A percentile compares a stretch with the other conserved stretches of the same genome.
These are phyloP conservation scores for Chlamydomonas eustigma DNA, from an alignment of 139 green algal species.

Conservation along the genomic window DNA sequence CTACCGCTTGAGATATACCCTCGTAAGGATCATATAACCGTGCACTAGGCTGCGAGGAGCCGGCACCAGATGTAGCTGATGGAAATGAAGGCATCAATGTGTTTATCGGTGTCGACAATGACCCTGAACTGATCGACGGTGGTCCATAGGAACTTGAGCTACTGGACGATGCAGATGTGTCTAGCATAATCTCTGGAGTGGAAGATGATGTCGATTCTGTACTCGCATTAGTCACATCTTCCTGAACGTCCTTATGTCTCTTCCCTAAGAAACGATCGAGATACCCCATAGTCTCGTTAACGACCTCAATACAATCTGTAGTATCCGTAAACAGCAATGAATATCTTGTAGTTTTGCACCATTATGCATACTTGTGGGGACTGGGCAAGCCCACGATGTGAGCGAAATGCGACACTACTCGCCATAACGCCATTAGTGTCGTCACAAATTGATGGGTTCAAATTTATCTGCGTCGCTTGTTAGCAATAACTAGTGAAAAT, in stretches of 20 bases:
- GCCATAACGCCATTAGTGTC: no score
- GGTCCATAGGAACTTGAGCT: neutral
- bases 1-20: slow-evolving; percentile 32
- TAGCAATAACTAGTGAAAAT: no score
- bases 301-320: no score
- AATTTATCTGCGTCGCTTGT: no score
- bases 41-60: slow-evolving; percentile 2
- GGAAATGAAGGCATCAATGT: neutral
- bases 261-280: neutral
- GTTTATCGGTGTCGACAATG: neutral
- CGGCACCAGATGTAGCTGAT: neutral
- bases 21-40: slow-evolving; percentile 40
- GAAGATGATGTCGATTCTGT: neutral
- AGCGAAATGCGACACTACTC: no score
- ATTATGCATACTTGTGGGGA: no score
- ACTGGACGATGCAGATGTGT: neutral
- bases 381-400: no score
- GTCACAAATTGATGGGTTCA: no score
- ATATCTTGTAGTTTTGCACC: no score
- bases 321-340: no score
- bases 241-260: neutral
- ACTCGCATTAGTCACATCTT: neutral
- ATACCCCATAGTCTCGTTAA: no score
- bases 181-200: neutral
- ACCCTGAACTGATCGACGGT: neutral